Conservation (phyloP, 163 green algal genomes). For the Coccomyxa subellipsoidea region DNA sequence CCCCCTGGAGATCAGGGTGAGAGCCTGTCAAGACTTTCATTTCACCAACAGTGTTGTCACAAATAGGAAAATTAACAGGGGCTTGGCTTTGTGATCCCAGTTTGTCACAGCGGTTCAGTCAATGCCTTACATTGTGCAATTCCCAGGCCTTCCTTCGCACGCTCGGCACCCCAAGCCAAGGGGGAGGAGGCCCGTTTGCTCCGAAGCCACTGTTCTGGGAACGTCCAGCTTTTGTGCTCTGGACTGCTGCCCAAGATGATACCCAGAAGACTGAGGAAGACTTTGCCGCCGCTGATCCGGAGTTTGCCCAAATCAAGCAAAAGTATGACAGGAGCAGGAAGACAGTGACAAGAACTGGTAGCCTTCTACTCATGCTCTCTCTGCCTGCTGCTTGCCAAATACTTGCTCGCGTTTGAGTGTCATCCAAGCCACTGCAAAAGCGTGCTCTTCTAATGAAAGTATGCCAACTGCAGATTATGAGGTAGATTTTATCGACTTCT, state of each 20-base stretch:
- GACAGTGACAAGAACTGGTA: constrained; percentile 68
- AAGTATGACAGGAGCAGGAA: constrained; percentile 61
- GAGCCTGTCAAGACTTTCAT: too few species aligned
- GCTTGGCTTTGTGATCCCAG: too few species aligned
- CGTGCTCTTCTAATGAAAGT: too few species aligned
- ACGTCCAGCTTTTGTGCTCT: constrained; percentile 63
- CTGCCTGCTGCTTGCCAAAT: too few species aligned
- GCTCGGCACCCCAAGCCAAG: constrained; percentile 50
- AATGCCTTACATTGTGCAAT: too few species aligned
- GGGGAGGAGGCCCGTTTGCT: constrained; percentile 47
- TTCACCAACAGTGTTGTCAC: too few species aligned
- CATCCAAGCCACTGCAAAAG: too few species aligned
- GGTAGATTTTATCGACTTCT: constrained; percentile 60
- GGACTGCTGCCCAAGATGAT: constrained; percentile 16
- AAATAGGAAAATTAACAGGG: too few species aligned
- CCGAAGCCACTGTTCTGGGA: constrained; percentile 78
- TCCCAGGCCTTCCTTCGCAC: constrained; percentile 35
- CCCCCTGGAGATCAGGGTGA: constrained; percentile 46
- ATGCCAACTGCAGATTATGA: constrained; percentile 47
- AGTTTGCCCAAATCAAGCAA: constrained; percentile 47
- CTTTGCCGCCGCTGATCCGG: constrained; percentile 32
- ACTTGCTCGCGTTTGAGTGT: too few species aligned
- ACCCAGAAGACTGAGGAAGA: constrained; percentile 27
- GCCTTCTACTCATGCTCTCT: too few species aligned
- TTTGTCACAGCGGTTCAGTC: too few species aligned